phyloP scores from a whole-genome alignment of 441 rosid genomes.

The Populus hybrid region DNA sequence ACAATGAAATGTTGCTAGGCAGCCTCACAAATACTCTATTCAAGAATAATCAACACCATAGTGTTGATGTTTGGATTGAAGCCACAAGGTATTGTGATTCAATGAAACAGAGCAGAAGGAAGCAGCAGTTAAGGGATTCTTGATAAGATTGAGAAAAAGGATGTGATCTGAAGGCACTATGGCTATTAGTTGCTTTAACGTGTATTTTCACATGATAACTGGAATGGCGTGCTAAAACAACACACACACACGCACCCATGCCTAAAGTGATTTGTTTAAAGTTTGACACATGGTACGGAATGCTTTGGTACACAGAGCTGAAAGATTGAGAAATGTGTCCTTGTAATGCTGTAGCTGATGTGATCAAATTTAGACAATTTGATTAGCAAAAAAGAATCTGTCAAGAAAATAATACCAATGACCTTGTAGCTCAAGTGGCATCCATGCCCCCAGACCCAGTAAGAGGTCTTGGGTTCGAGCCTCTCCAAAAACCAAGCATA shows the following conservation, averaged over 20 bases:
- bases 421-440: not conserved
- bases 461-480: not conserved
- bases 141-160: not conserved
- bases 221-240: not conserved
- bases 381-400: not conserved
- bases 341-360: not conserved
- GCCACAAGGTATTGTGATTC: not conserved
- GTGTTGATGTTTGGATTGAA: not conserved
- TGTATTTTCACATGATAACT: not conserved
- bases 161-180: not conserved
- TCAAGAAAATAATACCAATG: not conserved
- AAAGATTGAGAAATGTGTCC: not conserved
- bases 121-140: not conserved
- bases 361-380: not conserved
- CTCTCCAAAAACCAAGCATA: not conserved
- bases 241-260: not conserved
- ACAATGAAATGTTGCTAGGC: not conserved
- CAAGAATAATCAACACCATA: not conserved
- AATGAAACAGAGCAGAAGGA: not conserved
- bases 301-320: not conserved
- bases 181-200: not conserved
- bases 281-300: not conserved
- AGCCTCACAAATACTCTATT: not conserved
- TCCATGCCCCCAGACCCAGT: not conserved
- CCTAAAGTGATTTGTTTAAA: not conserved